These are phyloP conservation scores for Diaporthe sp. DNA, from an alignment of 2,329 filamentous ascomycete species.

Conservation along the genomic window DNA sequence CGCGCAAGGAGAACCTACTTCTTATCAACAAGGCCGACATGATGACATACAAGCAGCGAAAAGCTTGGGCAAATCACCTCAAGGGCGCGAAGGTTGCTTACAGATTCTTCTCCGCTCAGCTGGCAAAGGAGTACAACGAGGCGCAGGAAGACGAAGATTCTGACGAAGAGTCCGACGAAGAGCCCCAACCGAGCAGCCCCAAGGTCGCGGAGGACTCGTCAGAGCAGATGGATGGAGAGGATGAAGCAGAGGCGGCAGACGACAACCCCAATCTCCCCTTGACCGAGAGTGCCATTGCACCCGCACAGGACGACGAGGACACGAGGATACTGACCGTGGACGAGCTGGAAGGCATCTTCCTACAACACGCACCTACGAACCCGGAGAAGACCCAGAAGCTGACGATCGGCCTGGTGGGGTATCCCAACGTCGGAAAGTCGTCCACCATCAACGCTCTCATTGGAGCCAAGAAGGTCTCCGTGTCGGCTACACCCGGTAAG, in stretches of 20 bases:
- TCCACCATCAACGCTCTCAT: slow-evolving; percentile 99
- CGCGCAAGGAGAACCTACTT: slow-evolving; percentile 89
- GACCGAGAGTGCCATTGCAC: slow-evolving; percentile 56
- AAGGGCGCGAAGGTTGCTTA: slow-evolving; percentile 85
- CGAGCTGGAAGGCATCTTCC: slow-evolving; percentile 90
- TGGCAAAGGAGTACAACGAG: slow-evolving; percentile 92
- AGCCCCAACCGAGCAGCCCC: slow-evolving; percentile 47
- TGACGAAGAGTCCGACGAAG: slow-evolving; percentile 61
- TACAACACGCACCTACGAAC: slow-evolving; percentile 74
- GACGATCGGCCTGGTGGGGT: slow-evolving; percentile 93
- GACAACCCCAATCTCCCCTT: slow-evolving; percentile 45
- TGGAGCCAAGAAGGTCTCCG: slow-evolving; percentile 97
- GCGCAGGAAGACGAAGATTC: slow-evolving; percentile 67
- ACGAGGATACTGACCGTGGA: slow-evolving; percentile 92
- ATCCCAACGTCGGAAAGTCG: slow-evolving; percentile 99
- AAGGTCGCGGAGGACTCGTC: slow-evolving; percentile 43
- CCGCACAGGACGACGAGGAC: slow-evolving; percentile 66
- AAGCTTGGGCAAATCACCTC: slow-evolving; percentile 89
- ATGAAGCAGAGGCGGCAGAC: slow-evolving; percentile 46
- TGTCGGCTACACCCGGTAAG: slow-evolving; percentile 96
- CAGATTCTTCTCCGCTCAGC: slow-evolving; percentile 93
- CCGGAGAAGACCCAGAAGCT: slow-evolving; percentile 73
- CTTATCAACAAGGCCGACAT: slow-evolving; percentile 99
- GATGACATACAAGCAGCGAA: slow-evolving; percentile 90
- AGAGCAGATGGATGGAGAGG: slow-evolving; percentile 46